Evolutionary conservation across 2,329 filamentous ascomycete species (phyloP).

Genomic region (Cladophialophora psammophila): DNA sequence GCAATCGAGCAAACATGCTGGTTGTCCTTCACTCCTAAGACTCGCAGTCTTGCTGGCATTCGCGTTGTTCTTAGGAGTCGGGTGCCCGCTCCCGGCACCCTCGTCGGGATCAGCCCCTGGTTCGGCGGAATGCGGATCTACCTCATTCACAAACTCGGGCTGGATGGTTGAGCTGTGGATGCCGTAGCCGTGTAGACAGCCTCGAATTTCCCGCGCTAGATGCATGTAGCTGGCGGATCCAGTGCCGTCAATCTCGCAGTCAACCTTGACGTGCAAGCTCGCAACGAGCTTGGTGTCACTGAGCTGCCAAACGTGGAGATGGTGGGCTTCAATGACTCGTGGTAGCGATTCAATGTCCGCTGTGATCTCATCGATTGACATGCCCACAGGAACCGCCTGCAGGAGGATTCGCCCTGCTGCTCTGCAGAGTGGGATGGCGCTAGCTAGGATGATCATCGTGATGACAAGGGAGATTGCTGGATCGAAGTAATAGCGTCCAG

Average conservation of each 20-base stretch:
- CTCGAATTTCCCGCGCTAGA: constrained; percentile 79
- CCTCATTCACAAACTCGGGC: constrained; percentile 70
- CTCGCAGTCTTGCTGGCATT: constrained; percentile 49
- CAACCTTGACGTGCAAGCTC: constrained; percentile 90
- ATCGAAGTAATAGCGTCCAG: constrained; percentile 85
- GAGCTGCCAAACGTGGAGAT: constrained; percentile 97
- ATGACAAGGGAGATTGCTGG: constrained; percentile 93
- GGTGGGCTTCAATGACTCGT: constrained; percentile 89
- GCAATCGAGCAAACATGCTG: constrained; percentile 57
- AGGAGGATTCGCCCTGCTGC: constrained; percentile 77
- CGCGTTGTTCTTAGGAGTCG: constrained; percentile 21
- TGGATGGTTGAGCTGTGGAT: constrained; percentile 98
- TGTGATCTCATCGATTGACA: constrained; percentile 87
- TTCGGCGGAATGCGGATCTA: constrained; percentile 19
- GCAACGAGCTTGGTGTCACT: constrained; percentile 94
- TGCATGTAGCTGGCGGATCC: constrained; percentile 85
- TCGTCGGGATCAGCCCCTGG: constrained; percentile 27
- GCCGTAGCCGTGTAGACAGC: constrained; percentile 91
- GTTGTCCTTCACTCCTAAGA: constrained; percentile 46
- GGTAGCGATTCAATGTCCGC: constrained; percentile 86
- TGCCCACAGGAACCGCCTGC: constrained; percentile 88
- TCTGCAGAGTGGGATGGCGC: constrained; percentile 60
- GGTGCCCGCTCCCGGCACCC: constrained; percentile 24
- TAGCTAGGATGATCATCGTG: constrained; percentile 72
- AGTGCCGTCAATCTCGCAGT: constrained; percentile 85